Evolutionary conservation across 140 eudicot genomes (phyloP), one percentile per base, ranked within the genome.

Genomic region (Bidens hawaiensis): DNA sequence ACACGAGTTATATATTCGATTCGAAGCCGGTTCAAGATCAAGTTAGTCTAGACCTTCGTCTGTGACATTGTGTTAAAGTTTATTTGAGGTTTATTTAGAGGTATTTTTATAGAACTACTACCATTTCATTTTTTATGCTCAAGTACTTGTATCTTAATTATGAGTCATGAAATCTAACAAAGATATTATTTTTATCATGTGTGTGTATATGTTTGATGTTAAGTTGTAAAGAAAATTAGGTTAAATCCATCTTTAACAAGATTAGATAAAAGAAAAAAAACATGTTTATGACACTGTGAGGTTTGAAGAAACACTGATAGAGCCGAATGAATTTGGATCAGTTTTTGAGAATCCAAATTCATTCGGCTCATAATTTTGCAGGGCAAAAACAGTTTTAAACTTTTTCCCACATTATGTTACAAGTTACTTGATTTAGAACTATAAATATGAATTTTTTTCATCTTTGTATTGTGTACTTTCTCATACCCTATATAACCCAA

Each of bases 1-100:
- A 72, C 28, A 51, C 77, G 15, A 47, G 76, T 53, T 79, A 69
- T 57, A 78, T 74, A 65, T 82, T 65, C 27, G 85, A 77, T 57
- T 18, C 81, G 5, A 80, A 82, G 74, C 50, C 82, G 11, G 75
- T 68, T 82, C 83, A 83, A 68, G 95, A 93, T 71, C 87, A 75
- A 50, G 96, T 88, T 81, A 88, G 99, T 88, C 91, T 88, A 79
- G 99, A 93, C 70, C 78, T 93, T 62, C 96, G 78, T 60, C 70
- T 93, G 82, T 90, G 83, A 71, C 58, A 63, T 79, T 57, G 62
- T 62, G 33, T 54, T 15, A 53, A 40, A 51, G 17, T 40, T 54
- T 7, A 54, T 67, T 34, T n/a, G 7, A 64, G 43, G 56, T 64
- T 62, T 62, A 27, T 24, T 47, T 74, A 74, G 63, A 65, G 27